Evolutionary conservation across 768 basidiomycete genomes (phyloP).

Genomic region (Lentinula guzmanii): DNA sequence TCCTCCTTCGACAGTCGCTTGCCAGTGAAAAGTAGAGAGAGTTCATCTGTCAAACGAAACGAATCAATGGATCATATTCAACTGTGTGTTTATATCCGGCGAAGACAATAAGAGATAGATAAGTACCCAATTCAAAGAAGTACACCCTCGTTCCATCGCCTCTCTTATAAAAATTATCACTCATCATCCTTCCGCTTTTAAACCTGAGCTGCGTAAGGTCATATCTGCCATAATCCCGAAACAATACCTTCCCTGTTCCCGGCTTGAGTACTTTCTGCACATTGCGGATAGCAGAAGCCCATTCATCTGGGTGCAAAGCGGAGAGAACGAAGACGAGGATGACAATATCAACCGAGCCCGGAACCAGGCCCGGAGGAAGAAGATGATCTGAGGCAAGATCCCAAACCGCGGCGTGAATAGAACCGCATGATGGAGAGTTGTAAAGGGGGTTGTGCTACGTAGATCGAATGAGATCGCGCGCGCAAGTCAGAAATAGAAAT

Average conservation of each 20-base stretch:
- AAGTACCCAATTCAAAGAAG: conserved; percentile 82
- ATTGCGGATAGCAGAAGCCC: conserved; percentile 78
- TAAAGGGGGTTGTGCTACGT: conserved; percentile 70
- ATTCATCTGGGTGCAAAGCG: conserved; percentile 91
- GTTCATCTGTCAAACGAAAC: conserved; percentile 49
- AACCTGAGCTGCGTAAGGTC: conserved; percentile 95
- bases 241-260: conserved; percentile 63
- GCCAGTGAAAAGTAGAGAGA: conserved; percentile 78
- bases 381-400: conserved; percentile 63
- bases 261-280: conserved; percentile 85
- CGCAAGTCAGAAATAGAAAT: conserved; percentile 9
- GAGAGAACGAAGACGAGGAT: conserved; percentile 94
- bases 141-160: conserved; percentile 98
- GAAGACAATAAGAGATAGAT: conserved; percentile 8
- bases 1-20: conserved; percentile 3
- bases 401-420: conserved; percentile 82
- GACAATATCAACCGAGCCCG: conserved; percentile 76
- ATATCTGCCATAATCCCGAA: conserved; percentile 93
- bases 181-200: conserved; percentile 79
- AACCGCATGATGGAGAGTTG: conserved; percentile 55
- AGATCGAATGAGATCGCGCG: background rate
- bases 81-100: background rate
- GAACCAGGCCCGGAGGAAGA: conserved; percentile 58
- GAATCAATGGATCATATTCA: conserved; percentile 6
- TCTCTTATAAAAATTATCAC: conserved; percentile 93